Base-by-base conservation (phyloP, 768 basidiomycete genomes). In the Xerocomellus chrysenteron region DNA sequence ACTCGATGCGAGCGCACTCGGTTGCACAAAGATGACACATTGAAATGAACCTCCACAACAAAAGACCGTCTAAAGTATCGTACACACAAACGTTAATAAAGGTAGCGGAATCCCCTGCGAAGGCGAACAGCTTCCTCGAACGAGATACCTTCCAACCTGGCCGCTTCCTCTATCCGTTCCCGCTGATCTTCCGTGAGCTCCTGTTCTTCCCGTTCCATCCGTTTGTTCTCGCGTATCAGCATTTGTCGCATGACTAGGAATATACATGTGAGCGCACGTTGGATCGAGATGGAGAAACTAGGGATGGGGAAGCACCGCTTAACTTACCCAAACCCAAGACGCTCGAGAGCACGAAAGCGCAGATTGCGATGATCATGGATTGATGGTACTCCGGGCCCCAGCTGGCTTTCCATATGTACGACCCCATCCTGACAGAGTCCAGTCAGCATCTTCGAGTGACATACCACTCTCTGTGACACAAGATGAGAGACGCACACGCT, bases 321-420 rank as follows among this genome's bases (percentile, higher is more conserved):
- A 10, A 65, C 72, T 53, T 39, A 80, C 78, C 57, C 10, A 76
- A 44, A 16, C 73, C 65, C 17, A 80, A 67, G 1, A 65, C 42
- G 7, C 68, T 65, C 37, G 70, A 60, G 19, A 77, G 56, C 4
- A 59, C 63, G 13, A 80, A 62, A 14, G 72, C 61, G 12, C 66
- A 69, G 21, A 78, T 58, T 8, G 73, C 73, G 50, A 87, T 83
- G 40, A 75, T 73, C 82, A 87, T 83, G 0, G 83, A 83, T 42
- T 75, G 84, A 47, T 84, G 84, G 61, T 87, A 87, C 57, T 76
- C 61, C 1, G 86, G 85, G 9, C 82, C 75, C 84, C 85, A 87
- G n/a, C 66, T 64, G 4, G 80, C 64, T 61, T 81, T 81, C 86
- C 86, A 87, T 0, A 79, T 76, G 61, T 80, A 86, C 0, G 84